These are phyloP conservation scores for Penicillium psychrofluorescens DNA, from an alignment of 495 filamentous ascomycete species.

Conservation along the genomic window DNA sequence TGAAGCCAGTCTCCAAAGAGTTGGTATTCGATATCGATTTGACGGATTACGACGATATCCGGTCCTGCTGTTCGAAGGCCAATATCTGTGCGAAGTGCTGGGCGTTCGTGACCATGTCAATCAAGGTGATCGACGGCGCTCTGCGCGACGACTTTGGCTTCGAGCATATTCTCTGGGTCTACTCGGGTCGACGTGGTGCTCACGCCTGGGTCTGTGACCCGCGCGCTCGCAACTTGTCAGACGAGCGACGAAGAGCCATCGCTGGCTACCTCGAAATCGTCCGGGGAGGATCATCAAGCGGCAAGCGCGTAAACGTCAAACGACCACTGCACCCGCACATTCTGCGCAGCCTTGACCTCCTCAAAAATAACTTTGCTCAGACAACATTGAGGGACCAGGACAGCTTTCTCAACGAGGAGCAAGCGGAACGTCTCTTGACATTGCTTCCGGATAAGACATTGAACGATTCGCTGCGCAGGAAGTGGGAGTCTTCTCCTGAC, in stretches of 20 bases:
- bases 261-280: conserved; percentile 84
- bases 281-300: conserved; percentile 71
- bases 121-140: conserved; percentile 83
- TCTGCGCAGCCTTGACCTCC: conserved; percentile 73
- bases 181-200: conserved; percentile 89
- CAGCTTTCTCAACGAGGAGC: conserved; percentile 63
- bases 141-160: conserved; percentile 93
- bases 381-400: conserved; percentile 81
- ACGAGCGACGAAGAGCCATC: conserved; percentile 72
- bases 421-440: conserved; percentile 64
- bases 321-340: conserved; percentile 89
- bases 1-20: conserved; percentile 83
- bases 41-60: conserved; percentile 95
- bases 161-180: conserved; percentile 95
- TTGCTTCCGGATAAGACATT: conserved; percentile 72
- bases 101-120: conserved; percentile 94
- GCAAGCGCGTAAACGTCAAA: conserved; percentile 80
- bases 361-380: conserved; percentile 68
- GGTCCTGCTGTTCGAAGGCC: conserved; percentile 88
- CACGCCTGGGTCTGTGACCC: conserved; percentile 99
- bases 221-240: conserved; percentile 72
- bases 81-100: conserved; percentile 94
- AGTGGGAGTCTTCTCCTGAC: conserved; percentile 79
- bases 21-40: conserved; percentile 98
- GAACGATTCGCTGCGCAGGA: conserved; percentile 69